These are phyloP conservation scores for Trametes meyenii DNA, from an alignment of 768 basidiomycete species.

Conservation along the genomic window DNA sequence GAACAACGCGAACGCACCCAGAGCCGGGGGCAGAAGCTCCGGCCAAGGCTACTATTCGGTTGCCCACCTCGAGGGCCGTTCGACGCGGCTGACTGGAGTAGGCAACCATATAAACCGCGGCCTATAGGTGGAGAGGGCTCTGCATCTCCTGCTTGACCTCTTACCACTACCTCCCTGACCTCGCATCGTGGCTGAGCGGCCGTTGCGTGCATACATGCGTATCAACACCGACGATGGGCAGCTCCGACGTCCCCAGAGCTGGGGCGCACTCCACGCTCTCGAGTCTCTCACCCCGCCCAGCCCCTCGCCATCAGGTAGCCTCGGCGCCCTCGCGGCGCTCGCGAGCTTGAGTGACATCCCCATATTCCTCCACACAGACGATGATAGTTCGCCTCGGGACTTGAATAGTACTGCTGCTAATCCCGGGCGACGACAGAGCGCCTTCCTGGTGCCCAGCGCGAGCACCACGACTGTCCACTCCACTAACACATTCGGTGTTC, in stretches of 20 bases:
- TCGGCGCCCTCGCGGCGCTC: slow-evolving; percentile 23
- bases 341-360: slow-evolving; percentile 33
- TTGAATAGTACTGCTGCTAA: neutral
- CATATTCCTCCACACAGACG: slow-evolving; percentile 27
- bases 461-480: slow-evolving; percentile 26
- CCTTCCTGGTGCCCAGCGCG: slow-evolving; percentile 15
- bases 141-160: no score
- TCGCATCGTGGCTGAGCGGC: slow-evolving; percentile 6
- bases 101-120: no score
- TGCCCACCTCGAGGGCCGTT: no score
- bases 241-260: slow-evolving; percentile 22
- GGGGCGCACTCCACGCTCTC: slow-evolving; percentile 29
- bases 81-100: no score
- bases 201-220: neutral
- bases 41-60: no score
- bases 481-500: slow-evolving; percentile 27
- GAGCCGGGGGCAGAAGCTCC: no score
- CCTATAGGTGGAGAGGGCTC: no score
- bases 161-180: neutral
- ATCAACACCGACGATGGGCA: neutral
- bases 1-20: no score
- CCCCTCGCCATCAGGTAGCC: slow-evolving; percentile 27
- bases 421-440: neutral
- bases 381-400: slow-evolving; percentile 7
- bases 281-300: slow-evolving; percentile 28